Conservation (phyloP, 2,329 filamentous ascomycete species). For the Leptosphaerulina australis region DNA sequence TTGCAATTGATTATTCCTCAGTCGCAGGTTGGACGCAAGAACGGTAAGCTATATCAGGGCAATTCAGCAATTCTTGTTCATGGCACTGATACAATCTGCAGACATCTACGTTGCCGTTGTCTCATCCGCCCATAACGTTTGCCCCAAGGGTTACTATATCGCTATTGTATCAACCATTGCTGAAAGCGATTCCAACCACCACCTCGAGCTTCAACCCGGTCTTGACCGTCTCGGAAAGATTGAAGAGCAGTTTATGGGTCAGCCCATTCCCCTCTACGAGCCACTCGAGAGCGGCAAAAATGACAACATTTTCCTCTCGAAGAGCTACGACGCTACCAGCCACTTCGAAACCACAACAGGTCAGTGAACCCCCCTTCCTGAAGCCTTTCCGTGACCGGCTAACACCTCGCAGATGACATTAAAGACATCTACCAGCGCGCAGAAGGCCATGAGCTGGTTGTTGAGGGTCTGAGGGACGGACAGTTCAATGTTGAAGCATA, state of each 20-base stretch:
- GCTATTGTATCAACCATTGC: conserved; percentile 98
- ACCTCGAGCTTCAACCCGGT: conserved; percentile 90
- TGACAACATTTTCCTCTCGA: conserved; percentile 96
- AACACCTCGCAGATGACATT: conserved; percentile 75
- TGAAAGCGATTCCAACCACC: conserved; percentile 89
- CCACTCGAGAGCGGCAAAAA: conserved; percentile 80
- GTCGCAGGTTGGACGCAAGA: conserved; percentile 94
- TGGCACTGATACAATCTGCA: conserved; percentile 46
- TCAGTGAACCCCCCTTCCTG: conserved; percentile 43
- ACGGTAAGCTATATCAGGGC: conserved; percentile 66
- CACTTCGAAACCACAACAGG: conserved; percentile 91
- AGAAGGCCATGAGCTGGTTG: conserved; percentile 82
- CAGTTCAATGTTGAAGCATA: conserved; percentile 68
- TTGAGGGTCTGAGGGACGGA: conserved; percentile 84
- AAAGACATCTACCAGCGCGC: conserved; percentile 88
- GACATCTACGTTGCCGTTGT: conserved; percentile 98
- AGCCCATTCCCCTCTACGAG: conserved; percentile 92
- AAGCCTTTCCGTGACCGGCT: neutral
- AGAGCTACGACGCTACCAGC: conserved; percentile 96
- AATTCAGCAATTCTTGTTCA: neutral
- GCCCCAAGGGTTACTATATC: conserved; percentile 98
- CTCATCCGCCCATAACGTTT: conserved; percentile 95
- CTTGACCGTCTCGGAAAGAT: conserved; percentile 90
- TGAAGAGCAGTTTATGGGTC: conserved; percentile 95
- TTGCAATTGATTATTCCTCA: conserved; percentile 97